Conservation (phyloP, 2,329 filamentous ascomycete species). For the Apiospora arundinis region DNA sequence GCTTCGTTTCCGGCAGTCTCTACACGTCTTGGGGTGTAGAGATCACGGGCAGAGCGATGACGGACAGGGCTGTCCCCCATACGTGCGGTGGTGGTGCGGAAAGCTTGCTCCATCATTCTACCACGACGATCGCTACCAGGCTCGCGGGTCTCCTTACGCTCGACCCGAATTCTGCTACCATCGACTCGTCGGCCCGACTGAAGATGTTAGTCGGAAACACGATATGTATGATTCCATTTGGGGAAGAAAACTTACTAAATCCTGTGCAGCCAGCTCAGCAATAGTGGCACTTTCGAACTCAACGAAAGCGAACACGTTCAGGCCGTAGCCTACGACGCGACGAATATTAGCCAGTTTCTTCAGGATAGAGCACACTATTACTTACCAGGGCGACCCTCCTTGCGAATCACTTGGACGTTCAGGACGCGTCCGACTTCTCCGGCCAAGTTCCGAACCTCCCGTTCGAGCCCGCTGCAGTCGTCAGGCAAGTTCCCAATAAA, state of each 20-base stretch:
- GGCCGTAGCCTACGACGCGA: constrained; percentile 29
- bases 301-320: constrained; percentile 43
- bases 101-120: too few relatives aligned
- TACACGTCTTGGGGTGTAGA: not conserved
- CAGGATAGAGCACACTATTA: constrained; percentile 20
- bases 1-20: not conserved
- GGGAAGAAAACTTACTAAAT: constrained; percentile 42
- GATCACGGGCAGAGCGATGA: too few relatives aligned
- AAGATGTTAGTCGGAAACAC: constrained; percentile 26
- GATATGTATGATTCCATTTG: not conserved
- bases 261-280: constrained; percentile 43
- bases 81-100: not conserved
- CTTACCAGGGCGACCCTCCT: constrained; percentile 30
- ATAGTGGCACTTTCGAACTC: constrained; percentile 50
- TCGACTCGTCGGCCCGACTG: constrained; percentile 44
- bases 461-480: constrained; percentile 33
- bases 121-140: constrained; percentile 21
- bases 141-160: constrained; percentile 42
- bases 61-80: not conserved
- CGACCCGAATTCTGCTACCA: constrained; percentile 44
- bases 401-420: constrained; percentile 38
- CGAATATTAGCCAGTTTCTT: not conserved
- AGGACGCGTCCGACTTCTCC: constrained; percentile 36
- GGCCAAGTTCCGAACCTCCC: constrained; percentile 34
- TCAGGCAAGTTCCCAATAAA: constrained; percentile 41